Base-by-base conservation (phyloP, 2,329 filamentous ascomycete genomes). In the Balansia obtecta region DNA sequence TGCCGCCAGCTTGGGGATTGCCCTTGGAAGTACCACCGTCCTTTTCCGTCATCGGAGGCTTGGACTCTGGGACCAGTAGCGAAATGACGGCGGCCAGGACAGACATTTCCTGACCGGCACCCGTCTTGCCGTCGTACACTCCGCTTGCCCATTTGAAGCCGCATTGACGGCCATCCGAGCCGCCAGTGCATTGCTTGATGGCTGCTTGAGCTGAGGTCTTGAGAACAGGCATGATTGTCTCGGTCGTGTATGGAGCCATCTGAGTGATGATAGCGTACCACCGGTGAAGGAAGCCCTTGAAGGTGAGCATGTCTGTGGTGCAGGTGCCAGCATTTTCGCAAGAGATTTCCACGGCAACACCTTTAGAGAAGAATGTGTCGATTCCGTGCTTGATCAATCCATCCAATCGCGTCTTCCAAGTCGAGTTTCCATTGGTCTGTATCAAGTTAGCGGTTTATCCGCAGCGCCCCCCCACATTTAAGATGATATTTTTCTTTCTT, bases 221-320 rank as follows among this genome's bases (percentile, higher is more conserved):
- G 2, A 84, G 65, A 42, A 75, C 71, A 1, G 75, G 70, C 48
- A 72, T 66, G 49, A 84, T 75, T n/a, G 61, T 62, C 2, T 69
- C 62, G 27, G 66, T 63, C 1, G 74, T 77, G 45, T 71, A 75
- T 0, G 80, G 79, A 1, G 78, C 77, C 32, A 83, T 56, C 52
- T 77, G 68, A 3, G 73, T 71, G 2, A 73, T 70, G 42, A 71
- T 67, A 8, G 74, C 73, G 56, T 82, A 71, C 74, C 77, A 80
- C 20, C 75, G 71, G 37, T 75, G 69, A 20, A 83, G 64, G 46
- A 80, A 75, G 13, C 77, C 80, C 58, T 83, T 83, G 71, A 82
- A 84, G 6, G 76, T 75, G 51, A 75, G 67, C 65, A 84, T 80
- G 56, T 86, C 83, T 42, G 73, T 73, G 55, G 78, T 78, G 67